These are phyloP conservation scores for Cenchrus purpureus DNA, from an alignment of 176 grass and related monocot species.

Conservation along the genomic window DNA sequence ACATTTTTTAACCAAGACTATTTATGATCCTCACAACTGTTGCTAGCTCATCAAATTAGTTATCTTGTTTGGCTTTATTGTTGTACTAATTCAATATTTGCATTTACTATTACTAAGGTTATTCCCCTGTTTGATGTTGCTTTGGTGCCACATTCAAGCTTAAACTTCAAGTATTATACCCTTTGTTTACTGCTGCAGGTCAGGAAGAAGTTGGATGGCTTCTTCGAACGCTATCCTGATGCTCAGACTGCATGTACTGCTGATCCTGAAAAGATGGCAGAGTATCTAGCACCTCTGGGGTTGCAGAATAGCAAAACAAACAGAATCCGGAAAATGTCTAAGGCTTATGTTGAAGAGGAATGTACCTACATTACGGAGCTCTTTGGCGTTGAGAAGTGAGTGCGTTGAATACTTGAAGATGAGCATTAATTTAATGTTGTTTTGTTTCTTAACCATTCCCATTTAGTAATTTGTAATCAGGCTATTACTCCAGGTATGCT, in stretches of 20 bases:
- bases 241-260: conserved; percentile 19
- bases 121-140: not conserved
- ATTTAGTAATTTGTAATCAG: conserved; percentile 2
- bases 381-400: conserved; percentile 80
- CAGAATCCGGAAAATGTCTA: conserved; percentile 59
- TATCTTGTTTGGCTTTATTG: not conserved
- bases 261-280: conserved; percentile 43
- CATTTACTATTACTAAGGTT: not conserved
- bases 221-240: conserved; percentile 57
- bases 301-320: conserved; percentile 46
- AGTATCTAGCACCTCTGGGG: conserved; percentile 53
- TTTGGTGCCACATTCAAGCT: not conserved
- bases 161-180: conserved; percentile 2
- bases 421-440: not conserved
- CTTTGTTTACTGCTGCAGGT: conserved; percentile 42
- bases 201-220: conserved; percentile 26
- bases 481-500: conserved; percentile 57
- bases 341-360: conserved; percentile 43
- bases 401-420: not conserved
- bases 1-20: not conserved
- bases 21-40: not conserved
- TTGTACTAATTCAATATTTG: not conserved
- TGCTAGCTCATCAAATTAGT: not conserved
- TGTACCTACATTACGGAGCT: conserved; percentile 74
- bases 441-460: not conserved